These are phyloP conservation scores for Mallotus japonicus DNA, from an alignment of 441 rosid genomes.

Conservation along the genomic window DNA sequence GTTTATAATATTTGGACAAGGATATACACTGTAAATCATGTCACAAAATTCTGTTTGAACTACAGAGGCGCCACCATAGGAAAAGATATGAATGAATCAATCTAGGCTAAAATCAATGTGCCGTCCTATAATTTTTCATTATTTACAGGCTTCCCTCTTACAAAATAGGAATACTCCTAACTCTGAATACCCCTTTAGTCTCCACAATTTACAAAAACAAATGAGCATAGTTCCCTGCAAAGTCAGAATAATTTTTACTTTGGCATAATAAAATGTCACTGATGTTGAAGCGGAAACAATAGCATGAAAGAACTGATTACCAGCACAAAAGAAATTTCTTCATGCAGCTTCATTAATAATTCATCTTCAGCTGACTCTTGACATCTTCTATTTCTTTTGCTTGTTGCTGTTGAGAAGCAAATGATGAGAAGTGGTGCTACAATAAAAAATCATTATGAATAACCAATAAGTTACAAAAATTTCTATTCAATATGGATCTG, in stretches of 20 bases:
- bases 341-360: not conserved
- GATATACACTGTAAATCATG: not conserved
- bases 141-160: not conserved
- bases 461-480: not conserved
- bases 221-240: constrained; percentile 2
- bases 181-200: not conserved
- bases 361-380: constrained; percentile 18
- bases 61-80: no score
- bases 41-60: not conserved
- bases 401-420: constrained; percentile 22
- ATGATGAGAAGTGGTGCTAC: not conserved
- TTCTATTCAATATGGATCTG: not conserved
- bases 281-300: no score
- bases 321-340: not conserved
- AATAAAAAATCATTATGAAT: no score
- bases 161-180: not conserved
- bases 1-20: not conserved
- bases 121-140: not conserved
- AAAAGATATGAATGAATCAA: not conserved
- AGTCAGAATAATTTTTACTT: not conserved
- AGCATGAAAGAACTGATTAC: constrained; percentile 1
- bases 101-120: not conserved
- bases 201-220: constrained; percentile 3
- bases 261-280: not conserved
- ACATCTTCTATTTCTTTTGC: constrained; percentile 18